Base-by-base conservation (phyloP, 129 eudicot genomes). In the Kitagawia praeruptora region DNA sequence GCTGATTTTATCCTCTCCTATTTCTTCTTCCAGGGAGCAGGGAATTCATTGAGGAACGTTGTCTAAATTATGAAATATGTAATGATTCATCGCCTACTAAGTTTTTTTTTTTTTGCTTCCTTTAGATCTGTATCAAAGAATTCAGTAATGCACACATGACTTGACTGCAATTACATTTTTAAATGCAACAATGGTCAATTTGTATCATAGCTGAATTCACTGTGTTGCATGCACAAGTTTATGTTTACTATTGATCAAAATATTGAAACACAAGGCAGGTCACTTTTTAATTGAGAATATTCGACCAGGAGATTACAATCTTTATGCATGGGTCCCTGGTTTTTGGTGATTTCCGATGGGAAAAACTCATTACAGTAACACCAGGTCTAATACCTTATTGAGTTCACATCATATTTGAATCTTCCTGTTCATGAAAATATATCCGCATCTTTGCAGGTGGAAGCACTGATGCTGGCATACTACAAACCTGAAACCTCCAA, bases 1-100 rank as follows among this genome's bases (percentile, higher is more conserved):
- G 96, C 97, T 7, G 98, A 92, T 95, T 95, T 95, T 69, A 89
- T 87, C 64, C 93, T 95, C 56, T 92, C 98, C 13, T 95, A 75
- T 82, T 81, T 78, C 74, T 95, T 95, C 87, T 95, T 95, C 61
- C 98, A 95, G 71, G 98, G 98, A 37, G 96, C 96, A 0, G 98
- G 97, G 13, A 96, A 95, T 85, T 86, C 97, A 4, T 83, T 95
- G 12, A 92, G 87, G 88, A 90, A 87, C 67, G 84, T 89, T 82
- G 63, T 89, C 77, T 89, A 81, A 78, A 56, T 23, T 73, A 11
- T 14, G 4, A 0, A 74, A 74, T 37, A 37, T 74, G 16, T 25
- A 23, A 15, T 21, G 5, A 19, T 39, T 39, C 15, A 21, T 0
- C n/a, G 10, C n/a, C 54, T 41, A 41, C 76, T 21, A 64, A 64